Evolutionary conservation across 257 asterid species (phyloP), one percentile per base, ranked within the genome.

Genomic region (Pogostemon cablin): DNA sequence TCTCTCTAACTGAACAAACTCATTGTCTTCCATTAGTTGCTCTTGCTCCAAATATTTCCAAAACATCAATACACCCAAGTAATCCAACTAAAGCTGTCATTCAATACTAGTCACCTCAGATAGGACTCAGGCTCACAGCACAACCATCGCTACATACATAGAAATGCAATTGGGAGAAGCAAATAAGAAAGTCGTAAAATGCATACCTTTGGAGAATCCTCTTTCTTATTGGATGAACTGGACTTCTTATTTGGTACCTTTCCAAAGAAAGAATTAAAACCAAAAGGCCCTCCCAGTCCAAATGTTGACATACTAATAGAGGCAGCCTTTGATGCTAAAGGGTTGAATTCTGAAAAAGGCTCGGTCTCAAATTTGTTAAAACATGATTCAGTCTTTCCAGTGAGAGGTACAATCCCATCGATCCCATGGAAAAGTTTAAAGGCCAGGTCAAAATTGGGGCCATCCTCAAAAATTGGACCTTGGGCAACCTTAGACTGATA

Each of bases 401-500:
- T 54, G 46, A 90, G 95, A 52, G 96, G 97, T 53, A 88, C 86
- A 76, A 90, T 83, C 56, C 96, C 96, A 39, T 85, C 90, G 80
- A 83, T 83, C 80, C 95, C 97, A 65, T 90, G 97, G 79, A 90
- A 90, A 69, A 90, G 74, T 80, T 82, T 84, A 78, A 86, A 90
- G 52, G 95, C 90, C 78, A 77, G 54, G 70, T 82, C 87, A 68
- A 86, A 90, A 75, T 86, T 86, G 69, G 91, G 88, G 38, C 86
- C 96, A 82, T 90, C 96, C 80, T 86, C 95, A 78, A 90, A 88
- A 43, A 90, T 88, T 62, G 96, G 96, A 73, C 97, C 91, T 77
- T 70, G 83, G 48, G 80, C 80, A 60, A 78, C 93, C 75, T 53
- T 78, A 56, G 68, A 64, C 96, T 90, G 82, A 69, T 72, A 68